phyloP scores from a whole-genome alignment of 345 rosid species.

The Gossypium ekmanianum region DNA sequence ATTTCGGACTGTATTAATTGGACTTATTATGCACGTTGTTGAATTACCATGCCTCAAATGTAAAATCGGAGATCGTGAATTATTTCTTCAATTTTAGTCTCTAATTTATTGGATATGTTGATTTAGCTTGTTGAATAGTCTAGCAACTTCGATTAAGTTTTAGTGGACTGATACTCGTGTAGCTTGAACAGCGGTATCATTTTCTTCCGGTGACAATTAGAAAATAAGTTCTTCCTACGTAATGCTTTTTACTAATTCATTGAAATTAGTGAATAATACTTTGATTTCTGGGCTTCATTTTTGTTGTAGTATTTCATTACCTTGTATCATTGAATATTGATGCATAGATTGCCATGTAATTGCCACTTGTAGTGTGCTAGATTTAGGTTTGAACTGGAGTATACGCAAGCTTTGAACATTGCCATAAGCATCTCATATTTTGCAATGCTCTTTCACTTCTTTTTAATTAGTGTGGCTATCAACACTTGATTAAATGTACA shows the following conservation, averaged over 20 bases:
- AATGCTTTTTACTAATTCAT: not conserved
- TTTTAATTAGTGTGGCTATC: not conserved
- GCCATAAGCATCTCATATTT: not conserved
- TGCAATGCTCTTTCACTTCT: not conserved
- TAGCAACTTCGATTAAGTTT: not conserved
- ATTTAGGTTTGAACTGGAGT: too few relatives aligned
- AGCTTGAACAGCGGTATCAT: not conserved
- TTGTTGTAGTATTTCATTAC: not conserved
- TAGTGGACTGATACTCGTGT: not conserved
- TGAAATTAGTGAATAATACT: too few relatives aligned
- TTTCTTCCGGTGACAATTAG: not conserved
- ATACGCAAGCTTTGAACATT: not conserved
- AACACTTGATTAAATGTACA: not conserved
- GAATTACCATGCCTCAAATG: not conserved
- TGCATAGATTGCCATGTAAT: not conserved
- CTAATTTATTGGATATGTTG: not conserved
- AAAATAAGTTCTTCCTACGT: too few relatives aligned
- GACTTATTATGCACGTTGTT: not conserved
- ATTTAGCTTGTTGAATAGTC: not conserved
- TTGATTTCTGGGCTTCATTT: not conserved
- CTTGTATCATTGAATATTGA: not conserved
- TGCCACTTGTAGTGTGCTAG: too few relatives aligned
- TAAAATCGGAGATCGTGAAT: not conserved
- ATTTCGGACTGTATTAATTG: not conserved
- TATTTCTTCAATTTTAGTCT: not conserved